Percentiles rank a stretch among this genome's conserved stretches.
Evolutionary conservation across 495 filamentous ascomycete genomes (phyloP).

Genomic region (Aspergillus panamensis): DNA sequence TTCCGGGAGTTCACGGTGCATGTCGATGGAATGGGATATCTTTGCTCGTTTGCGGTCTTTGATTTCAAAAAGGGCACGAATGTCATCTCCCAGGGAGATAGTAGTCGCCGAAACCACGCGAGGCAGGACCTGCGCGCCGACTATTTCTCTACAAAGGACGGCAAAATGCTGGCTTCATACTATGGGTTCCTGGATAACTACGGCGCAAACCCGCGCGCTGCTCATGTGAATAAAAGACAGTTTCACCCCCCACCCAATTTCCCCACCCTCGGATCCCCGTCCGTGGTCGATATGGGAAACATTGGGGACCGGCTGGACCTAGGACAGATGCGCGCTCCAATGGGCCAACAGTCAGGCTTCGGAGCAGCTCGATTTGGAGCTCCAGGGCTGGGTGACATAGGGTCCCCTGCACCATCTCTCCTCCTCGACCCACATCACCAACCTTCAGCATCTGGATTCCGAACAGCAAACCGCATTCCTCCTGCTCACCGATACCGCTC

Average conservation of each 20-base stretch:
- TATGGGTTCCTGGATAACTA: slow-evolving; percentile 93
- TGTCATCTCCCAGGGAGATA: slow-evolving; percentile 43
- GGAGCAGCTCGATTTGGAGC: slow-evolving; percentile 29
- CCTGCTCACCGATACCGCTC: slow-evolving; percentile 52
- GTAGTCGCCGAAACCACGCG: slow-evolving; percentile 26
- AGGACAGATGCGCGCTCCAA: slow-evolving; percentile 33
- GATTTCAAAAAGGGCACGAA: slow-evolving; percentile 84
- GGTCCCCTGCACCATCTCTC: slow-evolving; percentile 57
- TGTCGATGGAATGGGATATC: slow-evolving; percentile 91
- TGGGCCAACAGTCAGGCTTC: slow-evolving; percentile 31
- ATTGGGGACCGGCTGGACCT: slow-evolving; percentile 49
- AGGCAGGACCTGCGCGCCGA: slow-evolving; percentile 72
- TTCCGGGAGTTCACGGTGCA: slow-evolving; percentile 97
- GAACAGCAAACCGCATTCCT: slow-evolving; percentile 36
- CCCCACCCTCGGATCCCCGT: slow-evolving; percentile 65
- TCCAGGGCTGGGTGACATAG: slow-evolving; percentile 25
- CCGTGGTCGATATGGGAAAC: slow-evolving; percentile 45
- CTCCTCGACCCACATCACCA: slow-evolving; percentile 86
- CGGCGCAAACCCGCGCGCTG: slow-evolving; percentile 58
- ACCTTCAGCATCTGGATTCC: slow-evolving; percentile 57
- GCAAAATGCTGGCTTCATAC: slow-evolving; percentile 95
- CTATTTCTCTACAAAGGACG: slow-evolving; percentile 91
- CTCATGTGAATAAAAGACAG: slow-evolving; percentile 46
- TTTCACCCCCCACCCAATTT: slow-evolving; percentile 81
- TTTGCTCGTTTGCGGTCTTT: slow-evolving; percentile 97